phyloP scores from a whole-genome alignment of 2,329 filamentous ascomycete genomes.

The Coccinonectria pachysandricola region DNA sequence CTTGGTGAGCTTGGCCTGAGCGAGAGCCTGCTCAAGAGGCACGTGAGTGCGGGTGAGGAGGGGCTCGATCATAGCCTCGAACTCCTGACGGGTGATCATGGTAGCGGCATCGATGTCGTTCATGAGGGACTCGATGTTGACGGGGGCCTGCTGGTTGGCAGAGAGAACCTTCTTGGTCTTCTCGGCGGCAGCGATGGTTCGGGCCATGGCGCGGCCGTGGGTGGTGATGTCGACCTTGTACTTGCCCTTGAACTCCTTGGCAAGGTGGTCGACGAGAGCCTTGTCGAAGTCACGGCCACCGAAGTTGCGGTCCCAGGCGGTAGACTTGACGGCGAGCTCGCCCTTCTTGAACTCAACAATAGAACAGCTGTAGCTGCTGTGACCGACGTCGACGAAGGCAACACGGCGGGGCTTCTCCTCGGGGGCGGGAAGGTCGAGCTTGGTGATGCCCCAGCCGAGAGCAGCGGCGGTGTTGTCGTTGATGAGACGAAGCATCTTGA shows the following conservation, averaged over 20 bases:
- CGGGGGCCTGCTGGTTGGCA: conserved; percentile 80
- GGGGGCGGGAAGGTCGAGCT: conserved; percentile 76
- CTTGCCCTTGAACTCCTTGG: conserved; percentile 92
- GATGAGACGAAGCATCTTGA: conserved; percentile 88
- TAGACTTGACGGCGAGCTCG: conserved; percentile 87
- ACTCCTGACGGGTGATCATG: conserved; percentile 86
- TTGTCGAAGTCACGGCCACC: conserved; percentile 97
- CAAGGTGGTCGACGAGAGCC: conserved; percentile 88
- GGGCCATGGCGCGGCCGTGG: conserved; percentile 81
- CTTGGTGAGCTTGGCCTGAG: conserved; percentile 81
- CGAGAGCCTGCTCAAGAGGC: conserved; percentile 82
- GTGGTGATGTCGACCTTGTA: conserved; percentile 93
- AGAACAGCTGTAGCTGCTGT: conserved; percentile 91
- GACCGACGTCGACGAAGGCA: conserved; percentile 86
- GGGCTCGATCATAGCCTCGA: conserved; percentile 83
- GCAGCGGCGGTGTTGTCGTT: conserved; percentile 97
- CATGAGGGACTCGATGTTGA: conserved; percentile 98
- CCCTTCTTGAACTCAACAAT: conserved; percentile 97
- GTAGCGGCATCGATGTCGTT: conserved; percentile 87
- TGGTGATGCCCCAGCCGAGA: conserved; percentile 95
- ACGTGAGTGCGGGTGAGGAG: conserved; percentile 61
- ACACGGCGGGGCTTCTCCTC: conserved; percentile 92
- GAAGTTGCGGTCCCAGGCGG: conserved; percentile 89
- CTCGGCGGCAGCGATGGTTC: conserved; percentile 81
- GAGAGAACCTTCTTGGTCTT: conserved; percentile 98